Base-by-base conservation (phyloP, 2,329 filamentous ascomycete species). In the Chrysosporium keratinophilum region DNA sequence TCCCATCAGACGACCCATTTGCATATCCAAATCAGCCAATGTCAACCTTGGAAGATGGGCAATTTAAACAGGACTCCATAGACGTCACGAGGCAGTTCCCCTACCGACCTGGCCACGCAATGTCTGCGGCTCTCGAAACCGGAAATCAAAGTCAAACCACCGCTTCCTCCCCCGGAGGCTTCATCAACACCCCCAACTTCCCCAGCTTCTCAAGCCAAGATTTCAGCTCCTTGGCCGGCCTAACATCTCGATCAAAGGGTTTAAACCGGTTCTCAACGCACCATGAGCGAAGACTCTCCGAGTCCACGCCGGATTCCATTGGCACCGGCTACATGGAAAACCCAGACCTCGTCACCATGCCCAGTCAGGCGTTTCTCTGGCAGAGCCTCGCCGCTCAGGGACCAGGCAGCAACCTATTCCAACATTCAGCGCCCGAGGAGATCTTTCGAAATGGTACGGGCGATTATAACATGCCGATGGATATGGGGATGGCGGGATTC, bases 21-120 rank as follows among this genome's bases (percentile, higher is more conserved):
- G 74, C 73, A 4, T 76, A 76, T 57, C 73, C 73, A 14, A 74
- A 71, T 33, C 74, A 76, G 56, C 73, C 74, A 5, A 71, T 75
- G 69, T 72, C 71, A 4, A 72, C 69, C 5, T 59, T 75, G 41
- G 72, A 75, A 62, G 66, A 72, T 50, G 67, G 65, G 17, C 67
- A 71, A 57, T 71, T 72, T 60, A 63, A 66, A 15, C 59, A 69
- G 19, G 58, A 60, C 1, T 47, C 50, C 15, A 37, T 45, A n/a
- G 52, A 47, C 23, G 12, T 47, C 15, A 35, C 43, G 2, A 54
- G 45, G 11, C 58, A 57, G 37, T 55, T 54, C 17, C 42, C 52
- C 6, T 58, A 56, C 37, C 42, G 50, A 31, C 20, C 52, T 7
- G 49, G 39, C n/a, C 50, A 48, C 42, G 35, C 52, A 33, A 51